Base-by-base conservation (phyloP, 2,329 filamentous ascomycete species). In the Beauveria medogensis region DNA sequence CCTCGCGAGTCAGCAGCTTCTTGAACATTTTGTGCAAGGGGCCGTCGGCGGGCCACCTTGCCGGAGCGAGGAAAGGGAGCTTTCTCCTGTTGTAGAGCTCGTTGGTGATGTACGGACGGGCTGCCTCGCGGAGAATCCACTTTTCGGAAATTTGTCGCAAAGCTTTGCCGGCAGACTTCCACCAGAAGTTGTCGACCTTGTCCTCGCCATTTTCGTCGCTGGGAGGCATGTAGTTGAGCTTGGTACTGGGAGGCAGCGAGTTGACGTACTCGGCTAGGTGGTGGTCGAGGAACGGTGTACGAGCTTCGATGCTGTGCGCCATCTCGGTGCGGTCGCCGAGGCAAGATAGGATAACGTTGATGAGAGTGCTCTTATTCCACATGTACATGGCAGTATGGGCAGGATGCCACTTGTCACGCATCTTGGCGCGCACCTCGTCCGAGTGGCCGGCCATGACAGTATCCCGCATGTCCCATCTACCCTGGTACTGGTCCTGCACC, bases 1-100 rank as follows among this genome's bases (percentile, higher is more conserved):
- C 20, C 22, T 54, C 52, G 6, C 14, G 12, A 1, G 75, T 75
- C 10, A 76, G 63, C 2, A 78, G 63, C 10, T 62, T 43, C 40
- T 62, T 41, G 44, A 74, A 64, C 65, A 69, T 68, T 10, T 18
- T 64, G 56, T 80, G 73, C 30, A 84, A 59, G 1, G 78, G 76
- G 0, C 81, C 80, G 34, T 72, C 70, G 0, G 67, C 65, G 1
- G 71, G 70, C 64, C 74, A 82, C 24, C 64, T 69, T 0, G 70
- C 69, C 0, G 80, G 81, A 1, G 78, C 80, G n/a, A 73, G 66
- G 64, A 78, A 83, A 0, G 78, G 73, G n/a, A 79, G 73, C 67
- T 83, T 83, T 63, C 70, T 77, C 10, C 78, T 70, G 34, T 72
- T 68, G 67, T 82, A 83, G 5, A 82, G 66, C 68, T 83, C 81